A percentile compares a stretch with the other conserved stretches of the same genome.
Evolutionary conservation across 441 rosid species (phyloP).

Genomic region (Pelargonium australe): DNA sequence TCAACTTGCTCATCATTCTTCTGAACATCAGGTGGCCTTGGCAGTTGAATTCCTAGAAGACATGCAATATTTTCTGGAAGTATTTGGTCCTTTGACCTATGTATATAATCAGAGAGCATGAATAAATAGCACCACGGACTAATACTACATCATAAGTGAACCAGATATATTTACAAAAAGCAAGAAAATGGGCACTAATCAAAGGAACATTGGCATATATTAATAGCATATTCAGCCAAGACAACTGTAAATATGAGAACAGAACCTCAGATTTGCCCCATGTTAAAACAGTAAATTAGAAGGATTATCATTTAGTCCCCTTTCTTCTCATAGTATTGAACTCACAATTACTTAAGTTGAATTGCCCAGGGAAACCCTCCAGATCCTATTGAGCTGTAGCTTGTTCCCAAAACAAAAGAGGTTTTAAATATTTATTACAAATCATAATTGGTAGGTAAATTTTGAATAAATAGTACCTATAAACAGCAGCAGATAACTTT

Average conservation of each 20-base stretch:
- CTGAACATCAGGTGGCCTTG: conserved; percentile 32
- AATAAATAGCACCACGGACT: not conserved
- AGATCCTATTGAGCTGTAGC: not conserved
- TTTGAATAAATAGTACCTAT: not conserved
- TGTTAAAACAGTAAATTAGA: too few relatives aligned
- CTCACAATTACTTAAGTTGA: conserved; percentile 6
- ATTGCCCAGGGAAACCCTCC: conserved; percentile 10
- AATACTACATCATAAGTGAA: not conserved
- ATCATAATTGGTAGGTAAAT: not conserved
- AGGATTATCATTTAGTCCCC: too few relatives aligned
- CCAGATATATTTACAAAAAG: not conserved
- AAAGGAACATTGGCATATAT: not conserved
- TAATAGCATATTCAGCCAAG: conserved; percentile 2
- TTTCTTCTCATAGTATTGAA: not conserved
- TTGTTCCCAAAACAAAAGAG: conserved; percentile 1
- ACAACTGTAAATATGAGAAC: too few relatives aligned
- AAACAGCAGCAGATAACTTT: not conserved
- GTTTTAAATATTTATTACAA: not conserved
- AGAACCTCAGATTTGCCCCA: too few relatives aligned
- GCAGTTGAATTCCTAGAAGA: conserved; percentile 46
- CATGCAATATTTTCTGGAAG: conserved; percentile 47
- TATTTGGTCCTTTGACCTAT: conserved; percentile 46
- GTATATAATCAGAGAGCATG: conserved; percentile 7
- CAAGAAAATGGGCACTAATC: not conserved
- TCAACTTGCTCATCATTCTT: conserved; percentile 41